Conservation (phyloP, 2,329 filamentous ascomycete genomes). For the Fusarium sp. region DNA sequence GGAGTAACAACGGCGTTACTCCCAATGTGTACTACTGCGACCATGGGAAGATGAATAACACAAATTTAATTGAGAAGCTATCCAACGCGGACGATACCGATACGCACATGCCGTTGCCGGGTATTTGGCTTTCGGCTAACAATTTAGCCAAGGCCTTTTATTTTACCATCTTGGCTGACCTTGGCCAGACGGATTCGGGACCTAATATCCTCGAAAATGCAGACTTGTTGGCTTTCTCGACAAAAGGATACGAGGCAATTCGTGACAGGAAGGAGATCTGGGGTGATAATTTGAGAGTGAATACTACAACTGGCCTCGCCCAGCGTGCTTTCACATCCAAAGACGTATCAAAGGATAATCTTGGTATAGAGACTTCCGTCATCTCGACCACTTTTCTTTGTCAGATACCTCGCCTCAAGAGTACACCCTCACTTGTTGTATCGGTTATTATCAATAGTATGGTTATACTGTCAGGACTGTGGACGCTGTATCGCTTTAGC, state of each 20-base stretch:
- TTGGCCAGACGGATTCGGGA: neutral
- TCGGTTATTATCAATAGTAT: conserved; percentile 1
- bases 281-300: neutral
- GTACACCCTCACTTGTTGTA: neutral
- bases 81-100: neutral
- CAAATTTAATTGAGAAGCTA: neutral
- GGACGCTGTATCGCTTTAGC: neutral
- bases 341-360: neutral
- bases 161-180: neutral
- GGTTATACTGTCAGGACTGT: neutral
- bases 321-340: neutral
- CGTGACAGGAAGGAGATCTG: neutral
- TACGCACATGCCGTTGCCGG: neutral
- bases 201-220: rapidly evolving
- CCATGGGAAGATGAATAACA: neutral
- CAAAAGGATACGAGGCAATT: rapidly evolving
- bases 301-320: neutral
- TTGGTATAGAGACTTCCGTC: neutral
- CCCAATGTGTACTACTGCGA: neutral
- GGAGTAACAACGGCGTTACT: neutral
- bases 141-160: neutral
- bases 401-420: neutral
- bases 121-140: neutral
- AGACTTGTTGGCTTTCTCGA: neutral
- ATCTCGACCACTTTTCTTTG: neutral